Base-by-base conservation (phyloP, 306 rosid genomes). In the Castanopsis chinensis region DNA sequence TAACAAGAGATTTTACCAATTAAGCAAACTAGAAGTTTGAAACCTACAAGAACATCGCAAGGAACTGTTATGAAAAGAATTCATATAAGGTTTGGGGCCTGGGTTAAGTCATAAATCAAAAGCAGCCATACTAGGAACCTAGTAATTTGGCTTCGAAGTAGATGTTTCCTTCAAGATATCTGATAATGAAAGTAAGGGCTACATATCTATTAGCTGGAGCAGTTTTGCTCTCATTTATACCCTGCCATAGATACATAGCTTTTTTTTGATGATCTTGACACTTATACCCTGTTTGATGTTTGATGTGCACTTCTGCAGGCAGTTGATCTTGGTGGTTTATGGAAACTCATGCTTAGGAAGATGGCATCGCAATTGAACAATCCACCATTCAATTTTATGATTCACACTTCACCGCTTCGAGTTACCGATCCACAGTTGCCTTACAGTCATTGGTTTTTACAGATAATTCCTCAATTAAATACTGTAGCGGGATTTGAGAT, bases 311-410 rank as follows among this genome's bases (percentile, higher is more conserved):
- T 75, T 69, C 17, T 83, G 78, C 87, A 88, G 91, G 89, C 87
- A 59, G 76, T 78, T 78, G 91, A 88, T 61, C 86, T 85, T 30
- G 89, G 89, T 12, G 82, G 91, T 74, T 69, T 88, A 69, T 77
- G 85, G 58, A 88, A 85, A 75, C 82, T 88, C 70, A 78, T 81
- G 83, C 87, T 88, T 4, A 37, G 25, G 76, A 88, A 88, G 85
- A 80, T 88, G 73, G 52, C 85, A 54, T 19, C 78, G 76, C 91
- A 88, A 80, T 77, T 88, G 84, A 77, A 88, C 80, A 49, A 83
- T 53, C 91, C 91, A 13, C 91, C 91, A 13, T 88, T 83, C 72
- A 88, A 88, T 77, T 83, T 88, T 53, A 85, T 85, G 91, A 81
- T 88, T 73, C 87, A 88, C 68, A 83, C 89, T 27, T 83, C 89